Percentiles rank a stretch among this genome's conserved stretches.
These are phyloP conservation scores for Massariosphaeria phaeospora DNA, from an alignment of 495 filamentous ascomycete species.

Conservation along the genomic window DNA sequence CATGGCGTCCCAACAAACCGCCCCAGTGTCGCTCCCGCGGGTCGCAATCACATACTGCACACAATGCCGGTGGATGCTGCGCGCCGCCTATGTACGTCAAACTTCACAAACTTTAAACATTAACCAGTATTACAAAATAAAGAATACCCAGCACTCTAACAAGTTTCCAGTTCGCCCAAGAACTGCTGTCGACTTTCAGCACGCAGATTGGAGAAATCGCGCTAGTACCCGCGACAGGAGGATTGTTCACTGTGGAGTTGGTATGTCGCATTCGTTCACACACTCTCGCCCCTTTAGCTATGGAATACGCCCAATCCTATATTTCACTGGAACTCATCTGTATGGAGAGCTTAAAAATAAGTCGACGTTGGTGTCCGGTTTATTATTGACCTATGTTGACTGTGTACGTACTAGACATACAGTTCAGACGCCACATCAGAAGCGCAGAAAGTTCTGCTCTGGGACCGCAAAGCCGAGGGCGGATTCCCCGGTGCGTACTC, in stretches of 20 bases:
- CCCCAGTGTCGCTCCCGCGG: slow-evolving; percentile 38
- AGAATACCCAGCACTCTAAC: too few relatives aligned
- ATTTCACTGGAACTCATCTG: too few relatives aligned
- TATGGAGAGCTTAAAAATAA: too few relatives aligned
- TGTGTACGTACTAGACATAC: slow-evolving; percentile 1
- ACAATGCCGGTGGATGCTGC: slow-evolving; percentile 69
- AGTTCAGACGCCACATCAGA: neutral
- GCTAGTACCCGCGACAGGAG: slow-evolving; percentile 80
- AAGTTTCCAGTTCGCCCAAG: slow-evolving; percentile 75
- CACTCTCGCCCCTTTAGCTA: too few relatives aligned
- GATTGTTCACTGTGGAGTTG: slow-evolving; percentile 57
- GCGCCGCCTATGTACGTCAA: slow-evolving; percentile 56
- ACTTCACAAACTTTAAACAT: too few relatives aligned
- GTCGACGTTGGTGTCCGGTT: too few relatives aligned
- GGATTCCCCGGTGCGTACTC: slow-evolving; percentile 83
- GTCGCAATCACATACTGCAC: slow-evolving; percentile 45
- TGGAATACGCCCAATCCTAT: too few relatives aligned
- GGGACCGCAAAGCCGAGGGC: slow-evolving; percentile 84
- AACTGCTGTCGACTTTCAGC: slow-evolving; percentile 93
- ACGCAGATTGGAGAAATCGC: slow-evolving; percentile 83
- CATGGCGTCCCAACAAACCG: slow-evolving; percentile 22
- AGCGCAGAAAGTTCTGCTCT: slow-evolving; percentile 55
- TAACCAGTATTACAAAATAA: neutral
- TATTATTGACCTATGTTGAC: neutral
- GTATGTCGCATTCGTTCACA: slow-evolving; percentile 13